phyloP scores from a whole-genome alignment of 495 filamentous ascomycete genomes.

The Xylaria venustula region DNA sequence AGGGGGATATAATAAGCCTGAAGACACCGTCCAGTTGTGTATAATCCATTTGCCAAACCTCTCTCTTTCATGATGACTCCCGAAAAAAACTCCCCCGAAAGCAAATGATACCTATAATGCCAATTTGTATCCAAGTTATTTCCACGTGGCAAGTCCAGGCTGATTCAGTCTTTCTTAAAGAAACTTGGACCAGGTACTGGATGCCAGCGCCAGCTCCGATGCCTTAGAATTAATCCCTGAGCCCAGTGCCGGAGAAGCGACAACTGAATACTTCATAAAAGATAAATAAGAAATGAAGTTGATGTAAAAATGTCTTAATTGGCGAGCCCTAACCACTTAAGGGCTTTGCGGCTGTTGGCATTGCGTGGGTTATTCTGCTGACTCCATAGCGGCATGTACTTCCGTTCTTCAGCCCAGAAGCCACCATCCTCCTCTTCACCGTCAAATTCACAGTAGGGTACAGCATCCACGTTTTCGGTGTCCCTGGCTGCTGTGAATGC shows the following conservation, averaged over 20 bases:
- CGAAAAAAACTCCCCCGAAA: background rate
- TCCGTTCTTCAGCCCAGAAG: slow-evolving; percentile 30
- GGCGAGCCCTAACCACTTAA: slow-evolving; percentile 37
- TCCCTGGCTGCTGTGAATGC: background rate
- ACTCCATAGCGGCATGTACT: slow-evolving; percentile 35
- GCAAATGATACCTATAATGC: too few relatives aligned
- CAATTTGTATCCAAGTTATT: background rate
- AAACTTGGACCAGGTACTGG: background rate
- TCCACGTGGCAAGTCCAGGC: too few relatives aligned
- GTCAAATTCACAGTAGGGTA: slow-evolving; percentile 17
- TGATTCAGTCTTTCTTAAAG: too few relatives aligned
- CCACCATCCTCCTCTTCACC: slow-evolving; percentile 26
- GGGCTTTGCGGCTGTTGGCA: slow-evolving; percentile 32
- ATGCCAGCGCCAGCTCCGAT: background rate
- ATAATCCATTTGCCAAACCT: background rate
- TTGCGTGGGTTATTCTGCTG: slow-evolving; percentile 18
- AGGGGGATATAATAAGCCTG: background rate
- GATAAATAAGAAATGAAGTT: background rate
- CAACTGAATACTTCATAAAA: too few relatives aligned
- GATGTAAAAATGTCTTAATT: background rate
- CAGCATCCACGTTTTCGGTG: background rate
- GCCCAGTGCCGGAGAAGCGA: background rate
- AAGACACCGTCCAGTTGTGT: background rate
- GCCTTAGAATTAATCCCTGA: background rate
- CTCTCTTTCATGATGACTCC: background rate